Evolutionary conservation across 2,329 filamentous ascomycete genomes (phyloP).

Genomic region (Mycosphaerella arachidis): DNA sequence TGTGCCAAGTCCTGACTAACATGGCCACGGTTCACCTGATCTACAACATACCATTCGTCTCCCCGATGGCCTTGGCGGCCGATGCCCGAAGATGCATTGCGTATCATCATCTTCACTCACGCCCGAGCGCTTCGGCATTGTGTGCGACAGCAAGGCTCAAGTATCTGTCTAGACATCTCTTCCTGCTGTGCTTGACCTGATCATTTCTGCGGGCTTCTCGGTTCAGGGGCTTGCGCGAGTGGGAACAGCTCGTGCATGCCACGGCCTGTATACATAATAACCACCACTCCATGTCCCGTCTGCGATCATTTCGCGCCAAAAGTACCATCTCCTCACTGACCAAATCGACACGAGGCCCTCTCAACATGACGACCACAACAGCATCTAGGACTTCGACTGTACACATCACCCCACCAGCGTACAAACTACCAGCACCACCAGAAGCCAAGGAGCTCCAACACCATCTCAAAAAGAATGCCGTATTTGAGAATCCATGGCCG

Average conservation of each 20-base stretch:
- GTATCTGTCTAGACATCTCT: too few species aligned
- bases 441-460: constrained; percentile 42
- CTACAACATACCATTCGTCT: too few species aligned
- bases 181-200: not conserved
- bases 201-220: not conserved
- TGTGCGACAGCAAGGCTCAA: not conserved
- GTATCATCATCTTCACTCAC: not conserved
- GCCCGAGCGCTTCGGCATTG: not conserved
- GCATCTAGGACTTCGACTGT: constrained; percentile 14
- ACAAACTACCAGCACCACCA: constrained; percentile 38
- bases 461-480: constrained; percentile 53
- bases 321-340: not conserved
- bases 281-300: not conserved
- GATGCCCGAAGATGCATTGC: not conserved
- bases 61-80: not conserved
- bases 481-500: constrained; percentile 55
- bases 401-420: constrained; percentile 38
- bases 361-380: not conserved
- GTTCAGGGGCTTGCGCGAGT: not conserved
- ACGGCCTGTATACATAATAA: too few species aligned
- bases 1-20: too few species aligned
- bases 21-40: too few species aligned
- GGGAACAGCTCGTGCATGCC: not conserved
- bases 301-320: not conserved
- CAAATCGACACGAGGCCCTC: not conserved